phyloP scores from a whole-genome alignment of 2,329 filamentous ascomycete genomes.

The Colletotrichum kahawae region DNA sequence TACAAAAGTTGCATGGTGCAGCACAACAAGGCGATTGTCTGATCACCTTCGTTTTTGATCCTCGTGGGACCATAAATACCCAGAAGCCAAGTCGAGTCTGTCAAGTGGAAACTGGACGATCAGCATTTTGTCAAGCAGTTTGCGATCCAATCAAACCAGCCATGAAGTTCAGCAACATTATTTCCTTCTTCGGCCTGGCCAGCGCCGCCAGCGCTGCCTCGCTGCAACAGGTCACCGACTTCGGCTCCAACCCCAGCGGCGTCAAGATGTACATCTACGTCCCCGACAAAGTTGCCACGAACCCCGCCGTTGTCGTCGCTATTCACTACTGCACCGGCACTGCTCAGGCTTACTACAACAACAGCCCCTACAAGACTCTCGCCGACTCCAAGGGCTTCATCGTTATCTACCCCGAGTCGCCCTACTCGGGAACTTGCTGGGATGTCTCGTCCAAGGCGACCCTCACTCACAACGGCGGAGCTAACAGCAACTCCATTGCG shows the following conservation, averaged over 20 bases:
- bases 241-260: slow-evolving; percentile 31
- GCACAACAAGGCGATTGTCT: not conserved
- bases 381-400: slow-evolving; percentile 63
- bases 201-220: slow-evolving; percentile 24
- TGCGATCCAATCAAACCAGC: not conserved
- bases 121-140: not conserved
- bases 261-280: slow-evolving; percentile 36
- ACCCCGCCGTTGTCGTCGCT: slow-evolving; percentile 56
- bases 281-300: slow-evolving; percentile 34
- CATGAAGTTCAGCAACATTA: slow-evolving; percentile 18
- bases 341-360: slow-evolving; percentile 54
- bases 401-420: slow-evolving; percentile 50
- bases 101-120: not conserved
- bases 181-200: slow-evolving; percentile 23
- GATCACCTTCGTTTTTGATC: not conserved
- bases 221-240: slow-evolving; percentile 32
- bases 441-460: slow-evolving; percentile 60
- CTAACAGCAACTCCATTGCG: slow-evolving; percentile 54
- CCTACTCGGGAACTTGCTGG: slow-evolving; percentile 55
- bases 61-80: not conserved
- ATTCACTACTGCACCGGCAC: slow-evolving; percentile 63
- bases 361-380: slow-evolving; percentile 55
- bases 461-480: slow-evolving; percentile 55
- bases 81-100: not conserved
- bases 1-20: not conserved